Conservation (phyloP, 2,329 filamentous ascomycete genomes). For the Cercospora sojina region DNA sequence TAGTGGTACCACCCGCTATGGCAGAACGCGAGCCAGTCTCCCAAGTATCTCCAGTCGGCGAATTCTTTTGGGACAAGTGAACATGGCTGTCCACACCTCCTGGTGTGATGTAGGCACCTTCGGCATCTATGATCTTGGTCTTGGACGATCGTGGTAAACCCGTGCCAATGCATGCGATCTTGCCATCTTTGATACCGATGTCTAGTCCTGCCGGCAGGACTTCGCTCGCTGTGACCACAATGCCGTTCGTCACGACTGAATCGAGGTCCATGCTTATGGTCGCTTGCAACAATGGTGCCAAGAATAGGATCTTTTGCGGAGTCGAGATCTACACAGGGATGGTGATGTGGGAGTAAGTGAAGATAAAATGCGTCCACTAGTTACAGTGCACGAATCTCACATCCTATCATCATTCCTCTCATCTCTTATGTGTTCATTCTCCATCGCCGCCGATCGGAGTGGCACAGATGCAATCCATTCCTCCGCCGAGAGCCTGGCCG, state of each 20-base stretch:
- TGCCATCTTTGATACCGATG: conserved; percentile 50
- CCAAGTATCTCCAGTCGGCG: conserved; percentile 47
- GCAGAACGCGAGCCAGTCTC: conserved; percentile 55
- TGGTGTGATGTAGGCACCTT: conserved; percentile 49
- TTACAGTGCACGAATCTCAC: not conserved
- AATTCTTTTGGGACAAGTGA: conserved; percentile 49
- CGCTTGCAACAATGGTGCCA: conserved; percentile 2
- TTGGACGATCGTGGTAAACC: conserved; percentile 37
- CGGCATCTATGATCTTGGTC: conserved; percentile 47
- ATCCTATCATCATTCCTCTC: not conserved
- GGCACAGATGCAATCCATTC: not conserved
- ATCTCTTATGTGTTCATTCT: not conserved
- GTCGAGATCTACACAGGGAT: not conserved
- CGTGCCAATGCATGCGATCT: conserved; percentile 48
- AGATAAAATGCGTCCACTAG: not conserved
- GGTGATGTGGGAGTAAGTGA: not conserved
- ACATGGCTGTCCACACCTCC: conserved; percentile 54
- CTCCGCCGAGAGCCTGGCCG: conserved; percentile 20
- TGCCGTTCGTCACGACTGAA: conserved; percentile 45
- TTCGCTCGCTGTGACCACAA: conserved; percentile 51
- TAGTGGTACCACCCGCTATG: conserved; percentile 60
- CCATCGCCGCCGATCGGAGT: not conserved
- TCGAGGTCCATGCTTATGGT: conserved; percentile 38
- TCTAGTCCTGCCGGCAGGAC: conserved; percentile 46
- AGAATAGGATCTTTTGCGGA: not conserved